Conservation (phyloP, 331 rosid species). For the Malus hybrid region DNA sequence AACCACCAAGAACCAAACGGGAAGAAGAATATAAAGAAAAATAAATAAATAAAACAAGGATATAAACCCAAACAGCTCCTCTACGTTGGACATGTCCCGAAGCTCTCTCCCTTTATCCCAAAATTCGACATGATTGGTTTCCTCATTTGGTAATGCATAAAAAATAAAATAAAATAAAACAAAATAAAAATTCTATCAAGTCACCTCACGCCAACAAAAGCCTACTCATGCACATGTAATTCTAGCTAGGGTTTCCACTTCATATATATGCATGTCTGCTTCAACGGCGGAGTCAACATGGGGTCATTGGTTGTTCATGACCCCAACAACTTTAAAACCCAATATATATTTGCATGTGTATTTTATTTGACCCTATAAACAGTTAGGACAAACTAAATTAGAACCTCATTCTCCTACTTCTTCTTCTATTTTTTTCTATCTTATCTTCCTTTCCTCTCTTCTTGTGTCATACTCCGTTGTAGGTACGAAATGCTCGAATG, state of each 20-base stretch:
- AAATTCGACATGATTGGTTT: slow-evolving; percentile 37
- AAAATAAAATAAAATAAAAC: no score
- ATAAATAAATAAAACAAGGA: neutral
- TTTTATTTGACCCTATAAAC: no score
- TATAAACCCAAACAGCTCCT: slow-evolving; percentile 28
- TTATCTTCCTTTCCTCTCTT: no score
- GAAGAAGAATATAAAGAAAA: neutral
- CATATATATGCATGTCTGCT: neutral
- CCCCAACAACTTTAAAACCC: no score
- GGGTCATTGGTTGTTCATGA: no score
- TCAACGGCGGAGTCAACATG: no score
- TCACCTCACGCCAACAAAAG: slow-evolving; percentile 5
- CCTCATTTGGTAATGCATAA: slow-evolving; percentile 30
- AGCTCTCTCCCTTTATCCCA: slow-evolving; percentile 16
- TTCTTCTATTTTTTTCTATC: no score
- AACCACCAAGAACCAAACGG: neutral
- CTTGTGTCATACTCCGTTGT: no score
- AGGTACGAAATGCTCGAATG: no score
- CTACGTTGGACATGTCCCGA: slow-evolving; percentile 24
- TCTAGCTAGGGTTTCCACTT: neutral
- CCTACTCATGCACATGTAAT: slow-evolving; percentile 2
- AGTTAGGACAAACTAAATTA: no score
- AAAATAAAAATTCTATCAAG: neutral
- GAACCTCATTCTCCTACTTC: no score
- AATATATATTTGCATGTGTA: no score